Percentiles rank a stretch among this genome's conserved stretches.
Evolutionary conservation across 805 yeast species (phyloP).

Genomic region (Candida xyloterini): DNA sequence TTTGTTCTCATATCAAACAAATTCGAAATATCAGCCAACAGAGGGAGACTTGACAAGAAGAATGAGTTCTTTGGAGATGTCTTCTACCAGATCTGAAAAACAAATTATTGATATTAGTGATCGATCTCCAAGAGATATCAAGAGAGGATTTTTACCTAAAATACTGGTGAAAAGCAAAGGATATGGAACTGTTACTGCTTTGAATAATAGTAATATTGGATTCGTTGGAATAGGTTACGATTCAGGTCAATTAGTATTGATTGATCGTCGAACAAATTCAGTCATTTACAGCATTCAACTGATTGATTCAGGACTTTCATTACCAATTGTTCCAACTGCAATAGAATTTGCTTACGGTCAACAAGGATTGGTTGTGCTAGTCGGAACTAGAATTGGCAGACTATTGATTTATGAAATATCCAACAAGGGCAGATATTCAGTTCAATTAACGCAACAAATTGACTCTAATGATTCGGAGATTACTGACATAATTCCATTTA

Average conservation of each 20-base stretch:
- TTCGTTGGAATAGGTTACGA: conserved; percentile 79
- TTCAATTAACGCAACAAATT: conserved; percentile 46
- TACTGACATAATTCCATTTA: conserved; percentile 54
- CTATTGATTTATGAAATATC: conserved; percentile 59
- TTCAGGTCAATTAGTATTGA: conserved; percentile 68
- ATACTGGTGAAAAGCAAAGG: conserved; percentile 40
- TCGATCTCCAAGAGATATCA: conserved; percentile 47
- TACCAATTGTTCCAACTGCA: conserved; percentile 44
- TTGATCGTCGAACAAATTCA: conserved; percentile 72
- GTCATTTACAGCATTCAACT: conserved; percentile 41
- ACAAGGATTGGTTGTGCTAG: conserved; percentile 53
- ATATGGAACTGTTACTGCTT: conserved; percentile 51
- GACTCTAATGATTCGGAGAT: conserved; percentile 53
- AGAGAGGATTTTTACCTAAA: conserved; percentile 64
- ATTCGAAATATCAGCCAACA: conserved; percentile 41
- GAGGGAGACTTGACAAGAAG: conserved; percentile 22
- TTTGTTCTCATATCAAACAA: conserved; percentile 65
- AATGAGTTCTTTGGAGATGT: conserved; percentile 30
- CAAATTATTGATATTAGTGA: conserved; percentile 45
- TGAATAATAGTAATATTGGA: conserved; percentile 72
- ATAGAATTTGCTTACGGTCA: conserved; percentile 74
- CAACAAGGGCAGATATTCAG: conserved; percentile 66
- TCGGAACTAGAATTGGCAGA: conserved; percentile 79
- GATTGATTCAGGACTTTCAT: conserved; percentile 27
- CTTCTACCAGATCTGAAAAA: conserved; percentile 28